Conservation (phyloP, 2,329 filamentous ascomycete species). For the Colletotrichum caudatum region DNA sequence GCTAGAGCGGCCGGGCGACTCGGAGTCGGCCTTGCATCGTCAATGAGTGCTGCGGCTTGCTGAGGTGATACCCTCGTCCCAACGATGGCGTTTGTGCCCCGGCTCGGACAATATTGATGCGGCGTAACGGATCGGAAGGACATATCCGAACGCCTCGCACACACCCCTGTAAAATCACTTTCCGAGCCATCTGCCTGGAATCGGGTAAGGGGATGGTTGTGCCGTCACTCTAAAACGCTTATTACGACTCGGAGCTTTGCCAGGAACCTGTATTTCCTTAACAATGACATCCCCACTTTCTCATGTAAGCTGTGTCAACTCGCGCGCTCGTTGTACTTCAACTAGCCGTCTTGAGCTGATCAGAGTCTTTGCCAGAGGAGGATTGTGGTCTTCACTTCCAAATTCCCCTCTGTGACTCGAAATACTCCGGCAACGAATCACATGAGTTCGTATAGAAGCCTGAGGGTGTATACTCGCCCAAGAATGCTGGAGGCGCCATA, state of each 20-base stretch:
- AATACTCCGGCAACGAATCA: constrained; percentile 21
- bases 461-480: constrained; percentile 25
- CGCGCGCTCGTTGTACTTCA: background rate
- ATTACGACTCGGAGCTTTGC: background rate
- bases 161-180: background rate
- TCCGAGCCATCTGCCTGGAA: background rate
- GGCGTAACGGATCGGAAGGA: background rate
- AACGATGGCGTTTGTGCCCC: too few relatives aligned
- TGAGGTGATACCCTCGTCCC: background rate
- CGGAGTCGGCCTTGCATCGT: too few relatives aligned
- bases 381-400: too few relatives aligned
- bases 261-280: too few relatives aligned
- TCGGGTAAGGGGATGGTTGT: background rate
- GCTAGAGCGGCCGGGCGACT: background rate
- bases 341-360: background rate
- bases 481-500: constrained; percentile 18
- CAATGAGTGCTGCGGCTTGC: background rate
- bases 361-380: too few relatives aligned
- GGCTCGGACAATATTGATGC: background rate
- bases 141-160: too few relatives aligned
- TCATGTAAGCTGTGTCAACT: background rate
- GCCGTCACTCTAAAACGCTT: background rate
- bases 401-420: background rate
- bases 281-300: too few relatives aligned
- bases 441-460: constrained; percentile 12